Base-by-base conservation (phyloP, 768 basidiomycete genomes). In the Daedaleopsis sinensis region DNA sequence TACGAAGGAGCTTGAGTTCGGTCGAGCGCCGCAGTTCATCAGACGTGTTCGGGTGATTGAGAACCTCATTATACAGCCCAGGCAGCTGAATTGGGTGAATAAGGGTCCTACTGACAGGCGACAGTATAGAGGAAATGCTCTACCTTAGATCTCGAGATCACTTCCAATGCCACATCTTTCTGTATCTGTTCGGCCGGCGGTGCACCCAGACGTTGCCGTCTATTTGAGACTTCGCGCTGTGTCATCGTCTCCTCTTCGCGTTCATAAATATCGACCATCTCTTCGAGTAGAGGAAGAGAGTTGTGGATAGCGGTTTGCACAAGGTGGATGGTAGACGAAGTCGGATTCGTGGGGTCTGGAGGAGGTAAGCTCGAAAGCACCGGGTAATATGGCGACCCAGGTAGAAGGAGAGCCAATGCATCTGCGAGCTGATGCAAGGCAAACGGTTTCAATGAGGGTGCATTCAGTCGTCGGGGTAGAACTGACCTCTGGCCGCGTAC, bases 21-120 rank as follows among this genome's bases (percentile, higher is more conserved):
- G 85, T 88, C 49, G 77, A 73, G 12, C 90, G 80, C n/a, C 94
- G 88, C n/a, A 92, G 75, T 6, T 88, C 86, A 66, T 96, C 93
- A 0, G 87, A 78, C 0, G 94, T 89, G 64, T 81, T 79, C 0
- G 90, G 91, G 66, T 96, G 94, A 61, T 87, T 88, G 36, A 95
- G 73, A n/a, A 96, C 77, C 65, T 94, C 89, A 36, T 85, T 78
- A 65, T 95, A 96, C 32, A 95, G 74, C 0, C 63, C 70, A 1
- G 91, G 91, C 36, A 96, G 76, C 89, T 92, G 63, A 4, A 23
- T 15, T 5, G 23, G 21, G 12, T 18, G 23, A 11, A 13, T 24
- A 24, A 18, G 18, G 46, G 5, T 19, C 7, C 4, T n/a, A 21
- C 46, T 2, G 48, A 18, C 1, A 48, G 55, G 5, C 48, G 56